Base-by-base conservation (phyloP, 2,329 filamentous ascomycete species). In the Aspergillus brunneoviolaceus region DNA sequence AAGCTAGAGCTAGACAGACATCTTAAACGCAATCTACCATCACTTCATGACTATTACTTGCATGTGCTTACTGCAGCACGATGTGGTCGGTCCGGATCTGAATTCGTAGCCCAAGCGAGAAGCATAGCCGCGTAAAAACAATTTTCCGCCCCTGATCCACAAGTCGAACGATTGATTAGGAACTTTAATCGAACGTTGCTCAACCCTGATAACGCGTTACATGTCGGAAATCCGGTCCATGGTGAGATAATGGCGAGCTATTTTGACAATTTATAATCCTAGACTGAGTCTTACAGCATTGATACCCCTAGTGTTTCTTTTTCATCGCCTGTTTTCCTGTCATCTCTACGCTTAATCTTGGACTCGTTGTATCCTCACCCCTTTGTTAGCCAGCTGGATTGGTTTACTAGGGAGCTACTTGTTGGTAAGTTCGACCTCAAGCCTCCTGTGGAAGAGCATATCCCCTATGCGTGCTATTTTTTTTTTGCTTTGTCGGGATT, bases 141-240 rank as follows among this genome's bases (percentile, higher is more conserved):
- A 56, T 60, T 19, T 58, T 61, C 61, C 61, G 63, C 27, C 47
- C 14, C 23, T n/a, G 58, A 61, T 65, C 56, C 52, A 47, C 57
- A 60, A 52, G 61, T 29, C 58, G 61, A 62, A 57, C 63, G 60
- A 67, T 51, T 54, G 21, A 47, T 58, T 56, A 48, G 49, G 58
- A 67, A 67, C 58, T 61, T 60, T 64, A 64, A 64, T 67, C 61
- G 59, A 56, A 64, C 63, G 58, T 65, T 51, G 33, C 47, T 29
- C 51, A 55, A 52, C 16, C 39, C 53, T 55, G 51, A 52, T n/a
- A n/a, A 12, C n/a, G 39, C 42, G 29, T 42, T 57, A 19, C 54
- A 21, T 50, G 19, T 23, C 35, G 27, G 51, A 39, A 25, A 14
- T 23, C 39, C 51, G 12, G 31, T 42, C 33, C 19, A 31, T 35